These are phyloP conservation scores for Ophiocordyceps australis DNA, from an alignment of 2,329 filamentous ascomycete genomes.

Conservation along the genomic window DNA sequence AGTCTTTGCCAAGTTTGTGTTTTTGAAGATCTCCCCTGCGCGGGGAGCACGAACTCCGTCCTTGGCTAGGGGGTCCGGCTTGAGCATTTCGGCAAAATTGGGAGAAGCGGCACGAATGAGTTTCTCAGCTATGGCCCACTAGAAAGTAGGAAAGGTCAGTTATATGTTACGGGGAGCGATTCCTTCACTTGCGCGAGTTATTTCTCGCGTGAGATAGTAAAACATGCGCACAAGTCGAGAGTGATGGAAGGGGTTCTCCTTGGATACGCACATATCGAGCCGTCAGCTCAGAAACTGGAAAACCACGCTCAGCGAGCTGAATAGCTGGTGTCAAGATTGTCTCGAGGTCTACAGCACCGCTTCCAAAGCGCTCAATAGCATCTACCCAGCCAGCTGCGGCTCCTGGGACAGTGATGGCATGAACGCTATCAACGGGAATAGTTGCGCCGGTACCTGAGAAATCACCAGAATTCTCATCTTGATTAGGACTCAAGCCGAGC, in stretches of 20 bases:
- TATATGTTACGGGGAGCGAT: too few relatives aligned
- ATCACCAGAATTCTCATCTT: too few relatives aligned
- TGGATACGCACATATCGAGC: slow-evolving; percentile 47
- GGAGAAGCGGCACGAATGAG: slow-evolving; percentile 56
- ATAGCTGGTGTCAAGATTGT: slow-evolving; percentile 73
- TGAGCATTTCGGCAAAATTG: slow-evolving; percentile 77
- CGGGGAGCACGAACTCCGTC: slow-evolving; percentile 58
- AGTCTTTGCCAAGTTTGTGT: slow-evolving; percentile 62
- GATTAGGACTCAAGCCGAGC: too few relatives aligned
- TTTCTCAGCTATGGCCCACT: slow-evolving; percentile 58
- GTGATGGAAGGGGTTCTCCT: too few relatives aligned
- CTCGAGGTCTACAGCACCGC: slow-evolving; percentile 59
- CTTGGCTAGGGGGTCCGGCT: slow-evolving; percentile 47
- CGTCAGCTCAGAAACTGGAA: slow-evolving; percentile 70
- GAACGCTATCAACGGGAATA: slow-evolving; percentile 61
- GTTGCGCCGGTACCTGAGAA: slow-evolving; percentile 26
- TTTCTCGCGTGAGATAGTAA: too few relatives aligned
- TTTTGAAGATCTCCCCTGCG: slow-evolving; percentile 78
- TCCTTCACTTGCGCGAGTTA: too few relatives aligned
- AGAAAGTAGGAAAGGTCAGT: too few relatives aligned
- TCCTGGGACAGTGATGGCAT: slow-evolving; percentile 75
- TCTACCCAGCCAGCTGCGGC: slow-evolving; percentile 91
- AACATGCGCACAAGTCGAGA: too few relatives aligned
- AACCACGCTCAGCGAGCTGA: slow-evolving; percentile 71
- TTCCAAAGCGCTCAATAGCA: slow-evolving; percentile 73